Evolutionary conservation across 2,329 filamentous ascomycete genomes (phyloP).

Genomic region (Sarocladium strictum): DNA sequence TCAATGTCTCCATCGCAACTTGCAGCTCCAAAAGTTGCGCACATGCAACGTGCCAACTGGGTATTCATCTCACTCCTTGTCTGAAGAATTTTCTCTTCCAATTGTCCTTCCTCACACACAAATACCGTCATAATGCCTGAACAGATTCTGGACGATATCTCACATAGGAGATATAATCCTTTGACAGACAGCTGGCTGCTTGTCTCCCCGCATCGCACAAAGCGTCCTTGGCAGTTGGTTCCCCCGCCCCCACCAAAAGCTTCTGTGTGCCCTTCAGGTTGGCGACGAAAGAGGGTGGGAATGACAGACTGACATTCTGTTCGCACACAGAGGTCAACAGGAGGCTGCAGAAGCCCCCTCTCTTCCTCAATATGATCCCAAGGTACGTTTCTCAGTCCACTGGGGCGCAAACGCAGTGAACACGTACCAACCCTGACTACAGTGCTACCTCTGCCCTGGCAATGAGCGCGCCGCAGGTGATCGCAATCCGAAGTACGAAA

Average conservation of each 20-base stretch:
- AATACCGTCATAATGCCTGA: constrained; percentile 54
- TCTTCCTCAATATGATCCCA: constrained; percentile 75
- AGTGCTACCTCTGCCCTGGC: constrained; percentile 92
- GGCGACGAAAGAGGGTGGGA: no score
- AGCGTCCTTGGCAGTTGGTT: constrained; percentile 93
- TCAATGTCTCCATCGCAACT: no score
- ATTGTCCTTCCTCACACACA: neutral
- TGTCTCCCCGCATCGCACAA: constrained; percentile 92
- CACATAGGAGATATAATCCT: constrained; percentile 89
- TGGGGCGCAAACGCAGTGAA: neutral
- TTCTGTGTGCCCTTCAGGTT: no score
- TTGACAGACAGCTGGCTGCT: constrained; percentile 86
- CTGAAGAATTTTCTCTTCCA: neutral
- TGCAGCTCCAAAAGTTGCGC: neutral
- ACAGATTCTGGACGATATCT: constrained; percentile 86
- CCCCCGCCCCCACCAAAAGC: neutral
- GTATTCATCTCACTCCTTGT: neutral
- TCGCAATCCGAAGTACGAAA: constrained; percentile 76
- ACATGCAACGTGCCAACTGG: neutral
- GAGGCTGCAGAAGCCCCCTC: constrained; percentile 63
- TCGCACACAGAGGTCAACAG: constrained; percentile 60
- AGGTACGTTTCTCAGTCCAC: constrained; percentile 33
- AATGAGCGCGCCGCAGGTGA: constrained; percentile 87
- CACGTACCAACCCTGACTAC: constrained; percentile 12
- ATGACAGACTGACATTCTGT: neutral